phyloP scores from a whole-genome alignment of 2,329 filamentous ascomycete genomes.

The Thielaviopsis populi region DNA sequence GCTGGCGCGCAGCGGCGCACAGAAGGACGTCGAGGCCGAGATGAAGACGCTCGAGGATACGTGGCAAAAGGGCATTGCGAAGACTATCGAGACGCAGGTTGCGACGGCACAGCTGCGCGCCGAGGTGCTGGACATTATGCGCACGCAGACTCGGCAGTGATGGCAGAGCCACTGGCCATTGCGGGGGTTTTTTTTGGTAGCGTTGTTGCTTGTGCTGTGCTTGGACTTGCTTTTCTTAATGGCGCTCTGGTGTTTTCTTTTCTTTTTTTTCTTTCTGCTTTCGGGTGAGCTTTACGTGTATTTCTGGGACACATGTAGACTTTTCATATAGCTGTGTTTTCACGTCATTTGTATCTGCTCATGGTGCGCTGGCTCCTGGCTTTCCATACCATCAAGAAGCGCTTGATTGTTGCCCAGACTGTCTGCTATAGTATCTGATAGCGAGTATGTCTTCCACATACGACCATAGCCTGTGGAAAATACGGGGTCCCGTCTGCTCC shows the following conservation, averaged over 20 bases:
- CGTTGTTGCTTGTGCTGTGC: background rate
- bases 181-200: background rate
- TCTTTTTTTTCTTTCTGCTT: background rate
- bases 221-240: background rate
- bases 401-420: no score
- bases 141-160: conserved; percentile 19
- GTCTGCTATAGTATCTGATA: no score
- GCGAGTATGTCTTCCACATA: conserved; percentile 11
- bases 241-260: background rate
- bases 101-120: conserved; percentile 58
- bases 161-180: background rate
- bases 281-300: background rate
- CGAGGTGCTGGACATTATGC: conserved; percentile 51
- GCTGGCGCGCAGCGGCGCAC: conserved; percentile 49
- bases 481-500: conserved; percentile 15
- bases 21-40: conserved; percentile 60
- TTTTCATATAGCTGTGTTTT: background rate
- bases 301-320: background rate
- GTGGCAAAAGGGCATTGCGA: conserved; percentile 66
- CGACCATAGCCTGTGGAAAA: conserved; percentile 16
- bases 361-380: no score
- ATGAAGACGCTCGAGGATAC: conserved; percentile 56
- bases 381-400: no score
- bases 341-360: background rate
- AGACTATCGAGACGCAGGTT: conserved; percentile 72